Evolutionary conservation across 345 rosid genomes (phyloP).

Genomic region (Eucalyptus curtisii): DNA sequence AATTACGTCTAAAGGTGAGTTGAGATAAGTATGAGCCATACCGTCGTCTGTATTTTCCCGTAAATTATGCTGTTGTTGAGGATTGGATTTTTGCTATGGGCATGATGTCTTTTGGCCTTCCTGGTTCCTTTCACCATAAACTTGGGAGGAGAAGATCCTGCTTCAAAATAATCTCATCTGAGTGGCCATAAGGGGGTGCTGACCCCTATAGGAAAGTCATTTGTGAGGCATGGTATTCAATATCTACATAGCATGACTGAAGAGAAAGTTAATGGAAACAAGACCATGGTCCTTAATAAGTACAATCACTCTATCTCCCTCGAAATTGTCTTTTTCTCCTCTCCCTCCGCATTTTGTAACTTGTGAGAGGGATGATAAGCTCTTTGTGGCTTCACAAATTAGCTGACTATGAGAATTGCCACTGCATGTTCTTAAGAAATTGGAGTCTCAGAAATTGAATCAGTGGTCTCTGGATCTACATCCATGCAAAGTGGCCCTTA

Average conservation of each 20-base stretch:
- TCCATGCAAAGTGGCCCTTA: neutral
- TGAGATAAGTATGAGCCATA: neutral
- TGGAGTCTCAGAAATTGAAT: neutral
- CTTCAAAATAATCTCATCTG: neutral
- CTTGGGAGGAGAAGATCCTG: neutral
- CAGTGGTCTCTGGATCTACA: neutral
- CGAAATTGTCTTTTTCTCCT: neutral
- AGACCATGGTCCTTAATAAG: neutral
- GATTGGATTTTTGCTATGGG: neutral
- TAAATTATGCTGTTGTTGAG: neutral
- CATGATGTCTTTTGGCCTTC: neutral
- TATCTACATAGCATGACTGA: neutral
- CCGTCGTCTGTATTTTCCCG: neutral
- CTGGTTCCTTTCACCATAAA: neutral
- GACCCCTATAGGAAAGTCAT: neutral
- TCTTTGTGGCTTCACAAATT: neutral
- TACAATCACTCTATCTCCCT: neutral
- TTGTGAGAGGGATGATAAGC: neutral
- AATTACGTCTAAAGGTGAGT: conserved; percentile 74
- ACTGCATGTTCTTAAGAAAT: neutral
- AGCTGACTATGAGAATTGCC: neutral
- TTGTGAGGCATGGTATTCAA: neutral
- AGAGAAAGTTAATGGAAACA: neutral
- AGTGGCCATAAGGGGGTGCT: neutral
- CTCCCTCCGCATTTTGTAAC: neutral